phyloP scores from a whole-genome alignment of 441 rosid genomes.

The Omphalea diandra region DNA sequence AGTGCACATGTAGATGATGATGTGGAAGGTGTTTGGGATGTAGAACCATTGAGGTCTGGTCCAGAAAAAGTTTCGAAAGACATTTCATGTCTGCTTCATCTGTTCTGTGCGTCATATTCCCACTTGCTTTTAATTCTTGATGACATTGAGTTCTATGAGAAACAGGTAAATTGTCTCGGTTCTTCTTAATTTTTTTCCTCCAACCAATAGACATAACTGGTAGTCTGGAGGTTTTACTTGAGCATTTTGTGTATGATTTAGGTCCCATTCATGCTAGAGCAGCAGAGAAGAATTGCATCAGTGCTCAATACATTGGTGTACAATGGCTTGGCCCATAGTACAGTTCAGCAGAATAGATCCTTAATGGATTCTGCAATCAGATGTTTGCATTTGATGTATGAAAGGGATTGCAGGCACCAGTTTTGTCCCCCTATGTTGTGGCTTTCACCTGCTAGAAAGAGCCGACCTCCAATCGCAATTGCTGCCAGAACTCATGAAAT shows the following conservation, averaged over 20 bases:
- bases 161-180: conserved; percentile 58
- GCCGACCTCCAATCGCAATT: conserved; percentile 81
- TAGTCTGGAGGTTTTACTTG: conserved; percentile 27
- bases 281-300: conserved; percentile 79
- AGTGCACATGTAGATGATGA: conserved; percentile 42
- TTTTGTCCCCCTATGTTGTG: conserved; percentile 88
- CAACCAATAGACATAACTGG: conserved; percentile 12
- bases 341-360: conserved; percentile 52
- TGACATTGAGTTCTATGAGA: conserved; percentile 98
- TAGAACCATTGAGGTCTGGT: conserved; percentile 67
- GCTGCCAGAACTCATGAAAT: conserved; percentile 93
- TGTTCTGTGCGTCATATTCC: conserved; percentile 88
- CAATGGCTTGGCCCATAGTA: conserved; percentile 58
- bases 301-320: conserved; percentile 90
- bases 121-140: conserved; percentile 96
- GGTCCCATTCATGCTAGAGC: conserved; percentile 88
- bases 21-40: conserved; percentile 65
- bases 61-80: conserved; percentile 79
- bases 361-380: conserved; percentile 85
- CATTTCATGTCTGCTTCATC: conserved; percentile 72
- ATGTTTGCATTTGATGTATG: conserved; percentile 95
- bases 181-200: conserved; percentile 12
- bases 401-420: conserved; percentile 92
- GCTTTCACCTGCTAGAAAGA: conserved; percentile 92
- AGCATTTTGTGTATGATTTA: conserved; percentile 39